phyloP scores from a whole-genome alignment of 371 early-diverging fungal genomes.

The Sporodiniella umbellata region DNA sequence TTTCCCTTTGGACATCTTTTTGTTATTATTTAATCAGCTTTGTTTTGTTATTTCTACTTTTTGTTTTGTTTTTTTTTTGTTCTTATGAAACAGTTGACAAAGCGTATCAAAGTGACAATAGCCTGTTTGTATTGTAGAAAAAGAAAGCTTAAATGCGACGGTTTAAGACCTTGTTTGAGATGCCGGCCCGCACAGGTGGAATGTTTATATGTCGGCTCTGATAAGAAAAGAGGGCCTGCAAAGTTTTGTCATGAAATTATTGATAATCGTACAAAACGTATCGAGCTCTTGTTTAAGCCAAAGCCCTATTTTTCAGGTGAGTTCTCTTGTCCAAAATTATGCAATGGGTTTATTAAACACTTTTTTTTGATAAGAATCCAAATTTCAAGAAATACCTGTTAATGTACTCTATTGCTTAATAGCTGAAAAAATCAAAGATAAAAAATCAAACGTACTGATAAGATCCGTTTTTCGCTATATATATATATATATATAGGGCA shows the following conservation, averaged over 20 bases:
- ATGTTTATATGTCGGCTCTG: conserved; percentile 36
- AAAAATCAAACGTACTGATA: conserved; percentile 39
- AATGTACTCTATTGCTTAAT: conserved; percentile 13
- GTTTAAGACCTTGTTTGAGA: conserved; percentile 43
- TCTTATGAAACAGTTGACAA: too few species aligned
- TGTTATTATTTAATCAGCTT: background rate
- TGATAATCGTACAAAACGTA: conserved; percentile 65
- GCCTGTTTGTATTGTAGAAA: conserved; percentile 47
- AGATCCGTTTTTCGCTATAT: conserved; percentile 44
- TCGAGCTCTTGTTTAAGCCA: conserved; percentile 55
- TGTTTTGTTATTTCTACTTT: conserved; percentile 5
- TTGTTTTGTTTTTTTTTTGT: conserved; percentile 9
- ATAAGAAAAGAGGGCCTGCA: conserved; percentile 62
- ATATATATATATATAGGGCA: conserved; percentile 42
- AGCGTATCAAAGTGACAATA: conserved; percentile 43
- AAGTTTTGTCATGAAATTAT: conserved; percentile 74
- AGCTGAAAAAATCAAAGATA: conserved; percentile 6
- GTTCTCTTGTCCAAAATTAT: too few species aligned
- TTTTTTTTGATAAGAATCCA: background rate
- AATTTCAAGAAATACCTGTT: background rate
- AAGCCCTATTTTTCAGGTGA: conserved; percentile 1
- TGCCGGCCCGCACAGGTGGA: conserved; percentile 28
- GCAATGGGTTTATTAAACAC: too few species aligned
- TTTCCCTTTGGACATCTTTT: background rate
- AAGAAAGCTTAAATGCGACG: conserved; percentile 50